Evolutionary conservation across 2,329 filamentous ascomycete genomes (phyloP).

Genomic region (Lachnellula arida): DNA sequence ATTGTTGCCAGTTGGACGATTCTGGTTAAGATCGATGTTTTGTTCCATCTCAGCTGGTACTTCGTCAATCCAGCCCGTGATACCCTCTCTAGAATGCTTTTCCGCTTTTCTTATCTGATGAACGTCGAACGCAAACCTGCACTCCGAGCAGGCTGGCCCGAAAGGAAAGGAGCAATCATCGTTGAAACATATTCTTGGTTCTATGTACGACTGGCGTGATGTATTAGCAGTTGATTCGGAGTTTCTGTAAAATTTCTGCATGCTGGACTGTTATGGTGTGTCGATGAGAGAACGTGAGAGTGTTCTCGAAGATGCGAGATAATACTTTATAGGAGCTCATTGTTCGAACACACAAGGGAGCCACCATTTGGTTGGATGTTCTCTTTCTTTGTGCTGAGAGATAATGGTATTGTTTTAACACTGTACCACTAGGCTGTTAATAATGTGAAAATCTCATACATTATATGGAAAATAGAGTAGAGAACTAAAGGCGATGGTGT

Average conservation of each 20-base stretch:
- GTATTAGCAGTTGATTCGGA: background rate
- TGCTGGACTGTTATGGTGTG: background rate
- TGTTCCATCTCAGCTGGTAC: background rate
- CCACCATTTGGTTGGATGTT: background rate
- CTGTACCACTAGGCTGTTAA: too few relatives aligned
- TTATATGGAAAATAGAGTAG: too few relatives aligned
- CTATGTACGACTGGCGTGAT: background rate
- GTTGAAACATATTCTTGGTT: constrained; percentile 13
- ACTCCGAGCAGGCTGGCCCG: constrained; percentile 8
- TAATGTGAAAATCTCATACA: too few relatives aligned
- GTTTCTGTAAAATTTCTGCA: background rate
- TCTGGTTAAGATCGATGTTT: too few relatives aligned
- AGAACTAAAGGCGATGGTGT: too few relatives aligned
- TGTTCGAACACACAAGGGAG: background rate
- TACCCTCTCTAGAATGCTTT: background rate
- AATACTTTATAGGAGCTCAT: background rate
- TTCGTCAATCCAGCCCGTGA: background rate
- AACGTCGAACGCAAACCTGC: background rate
- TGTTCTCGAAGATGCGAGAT: background rate
- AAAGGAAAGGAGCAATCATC: constrained; percentile 12
- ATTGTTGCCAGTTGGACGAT: too few relatives aligned
- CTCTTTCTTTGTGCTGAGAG: background rate
- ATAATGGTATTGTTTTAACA: background rate
- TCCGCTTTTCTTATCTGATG: background rate
- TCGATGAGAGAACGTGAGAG: background rate